A percentile compares a stretch with the other conserved stretches of the same genome.
These are phyloP conservation scores for Phytopythium montanum DNA, from an alignment of 352 stramenopile genomes.

Conservation along the genomic window DNA sequence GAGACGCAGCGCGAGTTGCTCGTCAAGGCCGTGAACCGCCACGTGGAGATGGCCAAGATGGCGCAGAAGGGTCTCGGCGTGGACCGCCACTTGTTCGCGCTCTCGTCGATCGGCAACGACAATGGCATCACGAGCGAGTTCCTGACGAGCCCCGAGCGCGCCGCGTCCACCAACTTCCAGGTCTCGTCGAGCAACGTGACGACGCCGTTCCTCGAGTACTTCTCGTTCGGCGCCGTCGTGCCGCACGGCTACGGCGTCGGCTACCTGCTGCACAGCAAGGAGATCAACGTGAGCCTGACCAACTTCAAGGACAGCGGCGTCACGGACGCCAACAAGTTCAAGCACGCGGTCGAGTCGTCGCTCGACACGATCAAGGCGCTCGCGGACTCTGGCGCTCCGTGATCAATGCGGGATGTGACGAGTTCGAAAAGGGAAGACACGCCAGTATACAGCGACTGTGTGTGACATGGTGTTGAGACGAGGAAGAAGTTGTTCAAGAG, in stretches of 20 bases:
- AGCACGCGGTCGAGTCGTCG: conserved; percentile 50
- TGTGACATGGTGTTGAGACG: neutral
- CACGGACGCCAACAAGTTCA: conserved; percentile 72
- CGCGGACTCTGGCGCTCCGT: conserved; percentile 46
- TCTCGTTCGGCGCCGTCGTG: conserved; percentile 87
- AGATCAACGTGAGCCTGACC: conserved; percentile 82
- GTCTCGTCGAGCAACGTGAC: conserved; percentile 92
- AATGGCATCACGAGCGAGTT: conserved; percentile 68
- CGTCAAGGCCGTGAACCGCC: conserved; percentile 67
- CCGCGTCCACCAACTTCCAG: conserved; percentile 82
- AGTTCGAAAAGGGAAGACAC: neutral
- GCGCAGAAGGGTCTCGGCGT: conserved; percentile 84
- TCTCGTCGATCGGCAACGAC: conserved; percentile 70
- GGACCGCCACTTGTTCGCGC: conserved; percentile 84
- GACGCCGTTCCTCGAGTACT: conserved; percentile 86
- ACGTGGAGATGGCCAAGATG: conserved; percentile 89
- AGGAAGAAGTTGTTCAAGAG: neutral
- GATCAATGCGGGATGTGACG: conserved; percentile 1
- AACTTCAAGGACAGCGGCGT: conserved; percentile 79
- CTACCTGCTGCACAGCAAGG: conserved; percentile 86
- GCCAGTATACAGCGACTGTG: neutral
- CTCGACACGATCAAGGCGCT: conserved; percentile 80
- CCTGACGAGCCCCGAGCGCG: conserved; percentile 71
- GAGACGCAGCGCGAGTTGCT: conserved; percentile 61
- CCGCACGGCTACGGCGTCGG: conserved; percentile 87